phyloP scores from a whole-genome alignment of 1,139 yeast species.

The Suhomyces anneliseae region DNA sequence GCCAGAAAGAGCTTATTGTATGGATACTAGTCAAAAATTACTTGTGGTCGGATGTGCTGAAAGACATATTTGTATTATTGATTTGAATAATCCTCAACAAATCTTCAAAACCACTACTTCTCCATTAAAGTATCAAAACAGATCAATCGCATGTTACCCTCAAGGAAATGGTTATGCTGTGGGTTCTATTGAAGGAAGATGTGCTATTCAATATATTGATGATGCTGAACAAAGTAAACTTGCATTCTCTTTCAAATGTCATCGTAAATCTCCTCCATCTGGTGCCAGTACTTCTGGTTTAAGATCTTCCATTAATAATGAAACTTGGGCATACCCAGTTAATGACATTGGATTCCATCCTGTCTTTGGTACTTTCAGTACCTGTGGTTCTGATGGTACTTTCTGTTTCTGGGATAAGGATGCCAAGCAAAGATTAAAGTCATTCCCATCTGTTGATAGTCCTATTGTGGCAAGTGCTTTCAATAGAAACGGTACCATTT shows the following conservation, averaged over 20 bases:
- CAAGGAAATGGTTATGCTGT: conserved; percentile 90
- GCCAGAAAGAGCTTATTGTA: conserved; percentile 89
- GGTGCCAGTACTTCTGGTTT: conserved; percentile 32
- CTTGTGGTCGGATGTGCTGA: conserved; percentile 94
- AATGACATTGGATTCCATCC: conserved; percentile 89
- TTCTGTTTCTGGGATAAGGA: conserved; percentile 97
- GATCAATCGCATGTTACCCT: conserved; percentile 79
- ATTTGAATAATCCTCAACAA: conserved; percentile 79
- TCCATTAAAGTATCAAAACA: conserved; percentile 91
- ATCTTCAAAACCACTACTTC: conserved; percentile 74
- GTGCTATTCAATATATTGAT: conserved; percentile 93
- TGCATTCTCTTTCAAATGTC: conserved; percentile 94
- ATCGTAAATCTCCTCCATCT: conserved; percentile 53
- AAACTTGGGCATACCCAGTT: conserved; percentile 68
- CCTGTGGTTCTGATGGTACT: conserved; percentile 95
- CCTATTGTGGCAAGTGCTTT: conserved; percentile 79
- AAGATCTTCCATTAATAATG: conserved; percentile 29
- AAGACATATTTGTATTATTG: conserved; percentile 73
- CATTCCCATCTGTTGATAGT: conserved; percentile 70
- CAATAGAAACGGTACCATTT: conserved; percentile 78
- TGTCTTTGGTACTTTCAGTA: conserved; percentile 81
- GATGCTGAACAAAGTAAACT: conserved; percentile 69
- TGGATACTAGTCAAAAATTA: conserved; percentile 81
- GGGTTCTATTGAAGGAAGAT: conserved; percentile 94
- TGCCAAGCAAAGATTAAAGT: conserved; percentile 82